Evolutionary conservation across 345 rosid species (phyloP).

Genomic region (Theobroma cacao): DNA sequence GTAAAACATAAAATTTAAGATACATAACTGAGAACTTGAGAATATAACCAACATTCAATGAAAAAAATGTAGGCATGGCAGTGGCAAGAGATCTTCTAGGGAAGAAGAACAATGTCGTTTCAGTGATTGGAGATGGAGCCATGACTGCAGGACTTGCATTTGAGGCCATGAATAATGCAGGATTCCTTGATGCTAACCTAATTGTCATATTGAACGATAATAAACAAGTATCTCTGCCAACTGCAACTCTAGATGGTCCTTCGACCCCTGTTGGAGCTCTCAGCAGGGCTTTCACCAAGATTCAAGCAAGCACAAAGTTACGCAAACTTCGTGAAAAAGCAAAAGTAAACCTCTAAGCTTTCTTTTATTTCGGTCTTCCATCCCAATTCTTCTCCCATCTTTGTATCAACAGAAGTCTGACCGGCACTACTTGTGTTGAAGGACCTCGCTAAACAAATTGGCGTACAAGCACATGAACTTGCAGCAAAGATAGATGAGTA

Average conservation of each 20-base stretch:
- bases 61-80: conserved; percentile 54
- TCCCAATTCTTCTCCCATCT: not conserved
- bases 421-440: conserved; percentile 16
- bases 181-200: conserved; percentile 57
- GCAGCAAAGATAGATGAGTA: conserved; percentile 76
- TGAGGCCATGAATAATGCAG: conserved; percentile 77
- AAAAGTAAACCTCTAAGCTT: conserved; percentile 33
- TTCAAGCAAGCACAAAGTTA: conserved; percentile 60
- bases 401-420: conserved; percentile 8
- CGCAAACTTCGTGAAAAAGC: conserved; percentile 71
- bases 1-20: too few species aligned
- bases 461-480: conserved; percentile 49
- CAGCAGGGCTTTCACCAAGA: conserved; percentile 47
- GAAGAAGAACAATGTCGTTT: conserved; percentile 55
- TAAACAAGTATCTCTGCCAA: conserved; percentile 73
- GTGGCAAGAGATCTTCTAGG: conserved; percentile 62
- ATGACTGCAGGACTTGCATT: conserved; percentile 83
- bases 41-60: not conserved
- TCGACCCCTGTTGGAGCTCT: conserved; percentile 76
- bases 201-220: conserved; percentile 63
- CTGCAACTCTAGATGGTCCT: conserved; percentile 76
- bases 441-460: conserved; percentile 60
- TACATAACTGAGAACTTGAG: not conserved
- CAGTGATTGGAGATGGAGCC: conserved; percentile 81
- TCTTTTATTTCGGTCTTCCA: not conserved